A percentile compares a stretch with the other conserved stretches of the same genome.
These are phyloP conservation scores for Lepiota subincarnata DNA, from an alignment of 768 basidiomycete species.

Conservation along the genomic window DNA sequence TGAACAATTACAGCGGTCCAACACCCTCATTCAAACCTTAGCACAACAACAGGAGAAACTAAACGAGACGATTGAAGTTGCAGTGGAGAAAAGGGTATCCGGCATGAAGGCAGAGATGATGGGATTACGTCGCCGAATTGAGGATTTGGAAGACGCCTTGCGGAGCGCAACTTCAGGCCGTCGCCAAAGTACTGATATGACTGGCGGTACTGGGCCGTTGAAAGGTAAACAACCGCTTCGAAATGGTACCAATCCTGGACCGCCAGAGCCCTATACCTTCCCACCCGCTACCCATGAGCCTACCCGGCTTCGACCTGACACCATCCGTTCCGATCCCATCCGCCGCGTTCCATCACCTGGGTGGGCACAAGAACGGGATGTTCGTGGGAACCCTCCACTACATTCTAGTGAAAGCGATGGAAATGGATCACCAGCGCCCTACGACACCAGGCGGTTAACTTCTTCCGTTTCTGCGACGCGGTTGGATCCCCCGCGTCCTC, in stretches of 20 bases:
- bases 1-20: slow-evolving; percentile 67
- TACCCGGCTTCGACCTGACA: slow-evolving; percentile 31
- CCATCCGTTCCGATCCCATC: slow-evolving; percentile 28
- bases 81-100: slow-evolving; percentile 59
- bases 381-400: slow-evolving; percentile 28
- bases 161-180: slow-evolving; percentile 16
- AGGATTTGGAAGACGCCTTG: slow-evolving; percentile 60
- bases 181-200: slow-evolving; percentile 7
- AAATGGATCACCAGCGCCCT: slow-evolving; percentile 42
- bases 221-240: slow-evolving; percentile 15
- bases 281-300: slow-evolving; percentile 31
- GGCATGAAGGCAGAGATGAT: slow-evolving; percentile 59
- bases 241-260: slow-evolving; percentile 16
- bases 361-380: slow-evolving; percentile 31
- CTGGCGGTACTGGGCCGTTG: background rate
- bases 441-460: slow-evolving; percentile 39
- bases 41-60: slow-evolving; percentile 62
- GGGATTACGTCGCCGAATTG: slow-evolving; percentile 57
- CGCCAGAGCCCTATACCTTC: slow-evolving; percentile 39
- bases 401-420: slow-evolving; percentile 28
- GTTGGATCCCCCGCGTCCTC: slow-evolving; percentile 38
- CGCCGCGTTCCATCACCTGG: slow-evolving; percentile 38
- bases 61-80: slow-evolving; percentile 51
- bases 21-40: slow-evolving; percentile 45
- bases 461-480: slow-evolving; percentile 46